Base-by-base conservation (phyloP, 768 basidiomycete genomes). In the Russula brevipes region DNA sequence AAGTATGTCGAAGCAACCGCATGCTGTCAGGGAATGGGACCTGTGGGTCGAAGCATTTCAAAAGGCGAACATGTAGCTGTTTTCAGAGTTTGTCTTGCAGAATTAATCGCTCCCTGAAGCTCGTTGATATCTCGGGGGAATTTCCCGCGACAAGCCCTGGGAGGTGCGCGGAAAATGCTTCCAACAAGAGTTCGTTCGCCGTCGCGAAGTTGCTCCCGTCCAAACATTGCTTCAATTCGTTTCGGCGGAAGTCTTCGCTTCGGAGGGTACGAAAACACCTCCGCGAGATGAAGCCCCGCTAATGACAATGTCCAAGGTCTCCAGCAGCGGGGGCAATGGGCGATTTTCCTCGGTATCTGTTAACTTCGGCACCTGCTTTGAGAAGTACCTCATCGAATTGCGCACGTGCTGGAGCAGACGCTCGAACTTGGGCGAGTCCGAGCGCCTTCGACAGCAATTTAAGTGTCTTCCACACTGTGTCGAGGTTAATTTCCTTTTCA, bases 161-260 rank as follows among this genome's bases (percentile, higher is more conserved):
- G 16, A 60, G 36, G n/a, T 35, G n/a, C 10, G 16, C n/a, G 14
- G 53, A 14, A 19, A 60, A 60, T 46, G 35, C 38, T 10, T 47
- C 16, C 44, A 60, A 41, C 3, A 60, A n/a, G n/a, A n/a, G n/a
- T n/a, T n/a, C n/a, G 60, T 8, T 60, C 45, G 30, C 35, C 39
- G 30, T 60, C n/a, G 0, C 36, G 44, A 36, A 60, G 38, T 36
- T 60, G 53, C 24, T 47, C 60, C 44, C n/a, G 42, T 41, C 60
- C 60, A 19, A 54, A 54, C 16, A 54, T 47, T 10, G 33, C 16
- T 14, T 60, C 52, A n/a, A 39, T 42, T 3, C 9, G 19, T 35
- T 31, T 46, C 6, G 4, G 30, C 11, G 17, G 39, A 33, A 41
- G 31, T 17, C 3, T 31, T 19, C 38, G 39, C 14, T 16, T 44